These are phyloP conservation scores for Cephaloascus fragrans DNA, from an alignment of 805 yeast genomes.

Conservation along the genomic window DNA sequence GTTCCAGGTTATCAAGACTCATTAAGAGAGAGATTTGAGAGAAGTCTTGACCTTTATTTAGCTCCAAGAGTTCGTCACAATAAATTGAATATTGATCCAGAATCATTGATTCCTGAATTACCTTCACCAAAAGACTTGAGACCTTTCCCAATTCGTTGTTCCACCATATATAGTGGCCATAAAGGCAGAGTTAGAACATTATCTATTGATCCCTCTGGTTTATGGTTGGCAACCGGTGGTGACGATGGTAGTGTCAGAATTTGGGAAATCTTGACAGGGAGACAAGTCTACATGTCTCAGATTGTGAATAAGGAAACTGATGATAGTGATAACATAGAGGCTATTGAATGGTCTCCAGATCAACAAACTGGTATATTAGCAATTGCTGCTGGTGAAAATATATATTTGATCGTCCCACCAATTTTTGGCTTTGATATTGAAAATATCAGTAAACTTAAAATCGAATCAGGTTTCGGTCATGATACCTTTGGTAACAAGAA, in stretches of 20 bases:
- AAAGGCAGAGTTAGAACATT: constrained; percentile 71
- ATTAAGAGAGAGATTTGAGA: constrained; percentile 85
- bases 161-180: constrained; percentile 82
- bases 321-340: constrained; percentile 68
- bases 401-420: constrained; percentile 80
- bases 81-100: constrained; percentile 91
- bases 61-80: constrained; percentile 94
- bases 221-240: constrained; percentile 95
- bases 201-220: constrained; percentile 80
- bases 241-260: constrained; percentile 93
- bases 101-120: constrained; percentile 86
- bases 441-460: constrained; percentile 63
- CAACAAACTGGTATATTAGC: constrained; percentile 68
- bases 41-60: constrained; percentile 85
- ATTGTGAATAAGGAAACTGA: constrained; percentile 42
- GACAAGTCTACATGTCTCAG: constrained; percentile 72
- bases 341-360: constrained; percentile 87
- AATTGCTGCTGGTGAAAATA: constrained; percentile 70
- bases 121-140: constrained; percentile 95
- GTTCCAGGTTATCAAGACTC: constrained; percentile 89
- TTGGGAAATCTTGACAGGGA: constrained; percentile 96
- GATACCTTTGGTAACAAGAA: constrained; percentile 50
- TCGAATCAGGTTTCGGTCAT: constrained; percentile 90
- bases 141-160: constrained; percentile 91
- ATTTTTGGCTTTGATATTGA: constrained; percentile 83